These are phyloP conservation scores for Ceratobasidium sp. DNA, from an alignment of 1,284 basidiomycete species.

Conservation along the genomic window DNA sequence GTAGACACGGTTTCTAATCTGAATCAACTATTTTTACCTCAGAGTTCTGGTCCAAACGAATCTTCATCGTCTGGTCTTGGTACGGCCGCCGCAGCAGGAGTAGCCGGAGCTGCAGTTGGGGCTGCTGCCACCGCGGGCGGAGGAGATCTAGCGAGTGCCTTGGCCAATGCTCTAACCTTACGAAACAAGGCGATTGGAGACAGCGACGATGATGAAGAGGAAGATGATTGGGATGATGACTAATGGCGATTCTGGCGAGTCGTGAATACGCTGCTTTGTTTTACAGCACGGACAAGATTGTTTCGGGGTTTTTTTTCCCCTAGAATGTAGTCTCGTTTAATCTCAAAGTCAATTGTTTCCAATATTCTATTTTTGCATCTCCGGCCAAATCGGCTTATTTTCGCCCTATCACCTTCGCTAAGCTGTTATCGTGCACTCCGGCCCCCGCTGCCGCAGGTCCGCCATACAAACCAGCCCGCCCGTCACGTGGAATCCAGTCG, in stretches of 20 bases:
- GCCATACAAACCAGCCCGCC: not conserved
- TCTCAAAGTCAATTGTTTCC: not conserved
- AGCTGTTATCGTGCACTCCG: not conserved
- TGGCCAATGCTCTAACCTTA: slow-evolving; percentile 77
- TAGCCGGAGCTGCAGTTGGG: slow-evolving; percentile 61
- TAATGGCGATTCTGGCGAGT: not conserved
- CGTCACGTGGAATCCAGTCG: not conserved
- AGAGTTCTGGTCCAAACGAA: not conserved
- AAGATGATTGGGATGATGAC: slow-evolving; percentile 84
- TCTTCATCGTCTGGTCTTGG: slow-evolving; percentile 38
- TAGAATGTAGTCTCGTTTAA: not conserved
- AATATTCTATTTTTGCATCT: not conserved
- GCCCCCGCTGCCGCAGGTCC: not conserved
- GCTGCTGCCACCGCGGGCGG: slow-evolving; percentile 62
- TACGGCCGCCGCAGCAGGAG: slow-evolving; percentile 62
- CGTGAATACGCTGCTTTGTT: not conserved
- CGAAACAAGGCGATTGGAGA: slow-evolving; percentile 93
- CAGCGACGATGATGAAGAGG: slow-evolving; percentile 88
- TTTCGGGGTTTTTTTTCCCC: not conserved
- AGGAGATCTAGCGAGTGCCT: slow-evolving; percentile 73
- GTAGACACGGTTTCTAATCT: slow-evolving; percentile 26
- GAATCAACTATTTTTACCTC: slow-evolving; percentile 47
- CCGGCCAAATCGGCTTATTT: not conserved
- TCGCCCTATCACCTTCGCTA: not conserved
- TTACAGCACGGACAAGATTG: not conserved